Percentiles rank a stretch among this genome's conserved stretches.
These are phyloP conservation scores for Setomelanomma holmii DNA, from an alignment of 2,329 filamentous ascomycete genomes.

Conservation along the genomic window DNA sequence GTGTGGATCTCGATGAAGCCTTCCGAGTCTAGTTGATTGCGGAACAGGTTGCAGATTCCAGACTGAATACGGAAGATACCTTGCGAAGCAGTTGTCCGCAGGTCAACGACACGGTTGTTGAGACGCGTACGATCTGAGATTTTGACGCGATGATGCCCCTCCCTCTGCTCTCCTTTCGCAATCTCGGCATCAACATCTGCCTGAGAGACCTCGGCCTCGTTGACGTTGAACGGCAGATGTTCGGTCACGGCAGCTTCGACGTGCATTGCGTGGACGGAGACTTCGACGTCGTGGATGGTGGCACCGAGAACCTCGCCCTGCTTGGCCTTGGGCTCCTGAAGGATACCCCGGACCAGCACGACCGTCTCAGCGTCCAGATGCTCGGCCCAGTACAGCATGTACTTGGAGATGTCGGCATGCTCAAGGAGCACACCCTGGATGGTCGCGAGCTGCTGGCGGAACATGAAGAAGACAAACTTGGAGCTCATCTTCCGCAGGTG, in stretches of 20 bases:
- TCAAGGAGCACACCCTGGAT: slow-evolving; percentile 81
- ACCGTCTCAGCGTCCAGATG: slow-evolving; percentile 80
- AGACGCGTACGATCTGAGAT: slow-evolving; percentile 77
- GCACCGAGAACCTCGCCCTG: slow-evolving; percentile 75
- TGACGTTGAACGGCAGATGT: slow-evolving; percentile 71
- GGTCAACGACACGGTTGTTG: slow-evolving; percentile 79
- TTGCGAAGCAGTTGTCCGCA: slow-evolving; percentile 86
- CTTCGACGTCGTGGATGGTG: slow-evolving; percentile 76
- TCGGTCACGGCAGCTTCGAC: slow-evolving; percentile 68
- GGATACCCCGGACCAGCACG: slow-evolving; percentile 74
- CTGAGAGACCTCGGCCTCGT: slow-evolving; percentile 70
- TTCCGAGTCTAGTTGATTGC: slow-evolving; percentile 73
- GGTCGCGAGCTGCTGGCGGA: slow-evolving; percentile 82
- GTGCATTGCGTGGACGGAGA: slow-evolving; percentile 72
- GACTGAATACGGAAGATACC: slow-evolving; percentile 88
- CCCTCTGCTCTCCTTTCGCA: slow-evolving; percentile 60
- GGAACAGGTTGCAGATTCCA: slow-evolving; percentile 80
- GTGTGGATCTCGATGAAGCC: slow-evolving; percentile 94
- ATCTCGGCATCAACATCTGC: slow-evolving; percentile 62
- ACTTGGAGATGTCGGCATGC: slow-evolving; percentile 68
- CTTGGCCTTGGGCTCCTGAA: slow-evolving; percentile 73
- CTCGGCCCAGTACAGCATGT: slow-evolving; percentile 88
- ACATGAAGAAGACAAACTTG: slow-evolving; percentile 82
- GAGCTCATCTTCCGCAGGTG: slow-evolving; percentile 82
- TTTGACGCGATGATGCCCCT: slow-evolving; percentile 65